Evolutionary conservation across 768 basidiomycete genomes (phyloP), one percentile per base, ranked within the genome.

Genomic region (Holtermanniella nyarrowii): DNA sequence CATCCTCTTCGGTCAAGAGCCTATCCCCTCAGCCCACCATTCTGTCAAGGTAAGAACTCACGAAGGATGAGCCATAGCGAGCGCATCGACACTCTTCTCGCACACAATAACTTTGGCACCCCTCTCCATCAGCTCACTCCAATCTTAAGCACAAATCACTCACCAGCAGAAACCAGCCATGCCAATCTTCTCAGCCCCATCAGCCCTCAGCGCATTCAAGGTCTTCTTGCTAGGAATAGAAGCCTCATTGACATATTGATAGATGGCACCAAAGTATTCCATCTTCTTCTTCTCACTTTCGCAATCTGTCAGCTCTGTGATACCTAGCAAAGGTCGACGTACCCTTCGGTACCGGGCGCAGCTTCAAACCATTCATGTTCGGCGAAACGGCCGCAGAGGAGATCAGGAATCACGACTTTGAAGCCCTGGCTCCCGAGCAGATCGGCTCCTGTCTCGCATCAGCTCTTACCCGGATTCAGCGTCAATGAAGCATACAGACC

Each of bases 381-480:
- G 61, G 77, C 81, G 1, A 79, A 74, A 26, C 66, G 66, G 24
- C 77, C 68, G 11, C 78, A 76, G 61, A 82, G 79, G 65, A 82
- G 79, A 68, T 83, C 81, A 39, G 82, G 82, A 78, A 83, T 80
- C 61, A 80, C 74, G 25, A 84, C 80, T 18, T 74, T 75, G 27
- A 77, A 78, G 3, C 79, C 76, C 27, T 81, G 68, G 10, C 76
- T 70, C 1, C 81, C 79, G 48, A 83, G 72, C 37, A 83, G 78
- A 60, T 83, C 82, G 41, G 81, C 82, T 25, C 80, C 82, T 67
- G 54, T 5, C n/a, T 44, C 26, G 23, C 39, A 2, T 5, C 26
- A 40, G 26, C 1, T 18, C 11, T 16, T 27, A 37, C 7, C 31
- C 7, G 16, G 31, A 7, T 16, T 7, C 10, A 7, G 31, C 16